A percentile compares a stretch with the other conserved stretches of the same genome.
Conservation (phyloP, 371 early-diverging fungal species). For the Syncephalastrum racemosum region DNA sequence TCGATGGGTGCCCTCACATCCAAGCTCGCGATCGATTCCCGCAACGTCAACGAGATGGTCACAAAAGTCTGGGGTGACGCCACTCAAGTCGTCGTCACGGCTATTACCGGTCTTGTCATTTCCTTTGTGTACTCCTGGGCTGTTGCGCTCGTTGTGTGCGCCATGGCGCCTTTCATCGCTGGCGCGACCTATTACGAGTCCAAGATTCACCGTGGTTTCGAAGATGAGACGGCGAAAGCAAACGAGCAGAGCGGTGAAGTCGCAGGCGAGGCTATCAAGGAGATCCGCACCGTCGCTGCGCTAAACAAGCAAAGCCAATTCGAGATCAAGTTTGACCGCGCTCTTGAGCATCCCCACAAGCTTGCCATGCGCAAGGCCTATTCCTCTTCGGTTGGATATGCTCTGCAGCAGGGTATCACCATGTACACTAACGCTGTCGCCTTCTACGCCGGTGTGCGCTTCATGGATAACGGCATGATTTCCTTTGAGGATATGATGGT, state of each 20-base stretch:
- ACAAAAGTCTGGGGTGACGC: slow-evolving; percentile 59
- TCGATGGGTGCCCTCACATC: slow-evolving; percentile 79
- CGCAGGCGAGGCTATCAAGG: slow-evolving; percentile 83
- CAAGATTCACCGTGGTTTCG: slow-evolving; percentile 52
- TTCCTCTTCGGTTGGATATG: slow-evolving; percentile 63
- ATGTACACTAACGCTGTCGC: slow-evolving; percentile 65
- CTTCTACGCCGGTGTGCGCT: slow-evolving; percentile 58
- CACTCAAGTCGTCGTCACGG: slow-evolving; percentile 47
- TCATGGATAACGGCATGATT: slow-evolving; percentile 38
- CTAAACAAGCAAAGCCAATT: slow-evolving; percentile 79
- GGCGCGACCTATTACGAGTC: slow-evolving; percentile 47
- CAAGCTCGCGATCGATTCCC: slow-evolving; percentile 78
- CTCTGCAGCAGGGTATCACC: slow-evolving; percentile 64
- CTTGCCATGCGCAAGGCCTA: slow-evolving; percentile 59
- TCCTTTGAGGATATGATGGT: slow-evolving; percentile 50
- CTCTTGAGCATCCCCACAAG: slow-evolving; percentile 65
- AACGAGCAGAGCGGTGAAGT: slow-evolving; percentile 73
- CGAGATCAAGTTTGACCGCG: slow-evolving; percentile 54
- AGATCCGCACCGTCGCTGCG: slow-evolving; percentile 86
- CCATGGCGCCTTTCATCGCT: slow-evolving; percentile 52
- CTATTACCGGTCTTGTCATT: slow-evolving; percentile 35
- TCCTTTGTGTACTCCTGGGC: slow-evolving; percentile 59
- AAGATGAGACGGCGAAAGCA: slow-evolving; percentile 62
- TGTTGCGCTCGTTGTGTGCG: slow-evolving; percentile 59
- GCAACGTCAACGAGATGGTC: slow-evolving; percentile 58